phyloP scores from a whole-genome alignment of 495 filamentous ascomycete species.

The Penicillium silybi region DNA sequence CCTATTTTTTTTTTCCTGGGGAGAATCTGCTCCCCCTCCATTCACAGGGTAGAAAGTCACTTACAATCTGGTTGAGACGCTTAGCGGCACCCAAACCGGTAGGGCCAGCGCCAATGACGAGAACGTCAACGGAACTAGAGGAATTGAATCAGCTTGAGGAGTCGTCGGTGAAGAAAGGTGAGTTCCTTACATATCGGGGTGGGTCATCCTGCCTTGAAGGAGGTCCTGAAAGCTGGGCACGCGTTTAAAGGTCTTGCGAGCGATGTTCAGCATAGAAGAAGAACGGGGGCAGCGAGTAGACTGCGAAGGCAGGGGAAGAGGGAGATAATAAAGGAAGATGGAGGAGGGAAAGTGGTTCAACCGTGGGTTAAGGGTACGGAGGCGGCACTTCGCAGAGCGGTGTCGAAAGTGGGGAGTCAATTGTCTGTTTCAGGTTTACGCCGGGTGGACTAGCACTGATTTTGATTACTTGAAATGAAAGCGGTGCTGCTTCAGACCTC shows the following conservation, averaged over 20 bases:
- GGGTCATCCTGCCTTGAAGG: slow-evolving; percentile 57
- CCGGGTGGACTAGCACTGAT: not conserved
- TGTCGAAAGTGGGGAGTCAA: slow-evolving; percentile 19
- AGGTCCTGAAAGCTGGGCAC: slow-evolving; percentile 59
- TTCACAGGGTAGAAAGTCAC: slow-evolving; percentile 29
- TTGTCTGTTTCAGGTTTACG: slow-evolving; percentile 43
- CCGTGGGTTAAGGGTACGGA: slow-evolving; percentile 27
- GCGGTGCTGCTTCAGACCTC: not conserved
- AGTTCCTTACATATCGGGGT: slow-evolving; percentile 46
- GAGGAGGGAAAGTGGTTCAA: slow-evolving; percentile 26
- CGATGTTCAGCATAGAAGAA: slow-evolving; percentile 50
- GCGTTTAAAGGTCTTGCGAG: slow-evolving; percentile 50
- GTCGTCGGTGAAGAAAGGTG: not conserved
- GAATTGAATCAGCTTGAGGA: slow-evolving; percentile 9
- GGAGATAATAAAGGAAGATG: slow-evolving; percentile 23
- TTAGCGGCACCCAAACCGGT: slow-evolving; percentile 97
- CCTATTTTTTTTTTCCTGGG: slow-evolving; percentile 11
- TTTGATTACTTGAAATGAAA: not conserved
- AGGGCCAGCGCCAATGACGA: slow-evolving; percentile 97
- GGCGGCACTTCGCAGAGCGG: slow-evolving; percentile 18
- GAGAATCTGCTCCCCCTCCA: slow-evolving; percentile 1
- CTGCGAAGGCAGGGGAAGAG: slow-evolving; percentile 25
- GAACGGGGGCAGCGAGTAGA: slow-evolving; percentile 21
- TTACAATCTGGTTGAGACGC: slow-evolving; percentile 91
- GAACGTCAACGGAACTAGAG: slow-evolving; percentile 84